These are phyloP conservation scores for Boletus patriciae DNA, from an alignment of 768 basidiomycete species.

Conservation along the genomic window DNA sequence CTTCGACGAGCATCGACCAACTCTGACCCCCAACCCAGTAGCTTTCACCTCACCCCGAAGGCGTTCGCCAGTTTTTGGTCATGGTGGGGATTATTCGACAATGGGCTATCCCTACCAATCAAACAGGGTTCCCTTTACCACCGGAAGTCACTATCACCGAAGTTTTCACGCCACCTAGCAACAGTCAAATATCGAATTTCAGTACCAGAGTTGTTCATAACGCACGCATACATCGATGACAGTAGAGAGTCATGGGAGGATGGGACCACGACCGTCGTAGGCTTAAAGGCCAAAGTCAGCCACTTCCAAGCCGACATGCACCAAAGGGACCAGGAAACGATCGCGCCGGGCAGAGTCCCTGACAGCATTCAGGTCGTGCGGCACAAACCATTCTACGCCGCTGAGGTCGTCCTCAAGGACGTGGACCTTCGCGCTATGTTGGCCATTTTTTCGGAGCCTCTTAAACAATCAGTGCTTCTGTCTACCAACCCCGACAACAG, in stretches of 20 bases:
- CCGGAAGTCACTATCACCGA: conserved; percentile 69
- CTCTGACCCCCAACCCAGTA: conserved; percentile 48
- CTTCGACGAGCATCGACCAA: conserved; percentile 33
- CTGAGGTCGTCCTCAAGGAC: conserved; percentile 77
- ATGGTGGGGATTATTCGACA: conserved; percentile 88
- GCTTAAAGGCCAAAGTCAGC: conserved; percentile 80
- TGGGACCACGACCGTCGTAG: conserved; percentile 78
- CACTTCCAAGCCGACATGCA: conserved; percentile 89
- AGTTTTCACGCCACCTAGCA: conserved; percentile 84
- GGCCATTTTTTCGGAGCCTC: conserved; percentile 73
- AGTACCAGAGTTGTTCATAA: conserved; percentile 75
- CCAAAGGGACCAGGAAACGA: conserved; percentile 82
- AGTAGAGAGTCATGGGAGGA: conserved; percentile 75
- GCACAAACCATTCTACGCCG: conserved; percentile 85
- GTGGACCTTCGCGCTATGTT: conserved; percentile 75
- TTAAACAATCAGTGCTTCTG: conserved; percentile 59
- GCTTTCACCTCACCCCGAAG: conserved; percentile 82
- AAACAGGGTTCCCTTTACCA: conserved; percentile 86
- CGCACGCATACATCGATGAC: conserved; percentile 86
- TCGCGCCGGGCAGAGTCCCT: conserved; percentile 54
- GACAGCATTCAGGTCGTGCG: conserved; percentile 58
- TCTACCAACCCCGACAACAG: conserved; percentile 46
- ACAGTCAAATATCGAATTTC: conserved; percentile 89
- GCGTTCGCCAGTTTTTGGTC: conserved; percentile 87
- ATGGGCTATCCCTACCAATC: conserved; percentile 74